Evolutionary conservation across 495 filamentous ascomycete species (phyloP), one percentile per base, ranked within the genome.

Genomic region (Daldinia bambusicola): DNA sequence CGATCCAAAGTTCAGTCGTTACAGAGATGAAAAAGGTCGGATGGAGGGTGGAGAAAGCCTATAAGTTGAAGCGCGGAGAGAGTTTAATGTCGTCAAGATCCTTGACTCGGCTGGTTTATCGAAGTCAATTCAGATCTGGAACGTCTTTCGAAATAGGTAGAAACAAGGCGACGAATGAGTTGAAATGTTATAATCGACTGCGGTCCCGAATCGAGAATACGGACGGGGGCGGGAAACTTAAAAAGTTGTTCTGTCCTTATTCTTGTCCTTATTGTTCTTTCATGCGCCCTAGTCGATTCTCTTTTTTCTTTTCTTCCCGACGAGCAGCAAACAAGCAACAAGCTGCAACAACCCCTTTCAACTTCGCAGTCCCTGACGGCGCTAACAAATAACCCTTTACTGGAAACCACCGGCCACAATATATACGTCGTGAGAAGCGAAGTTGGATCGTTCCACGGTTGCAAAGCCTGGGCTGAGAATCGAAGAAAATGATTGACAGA

Each of bases 401-500:
- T 69, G 70, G 45, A 69, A 50, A 69, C 50, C 41, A 74, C 67
- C 63, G 67, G 63, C 58, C 51, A 61, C 62, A 61, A 61, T 67
- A 70, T 61, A 59, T 74, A 67, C 58, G 71, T 74, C 67, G 71
- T 74, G 63, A 63, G 67, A 74, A 74, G 71, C 71, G 71, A 74
- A 74, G 71, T 70, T 74, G 71, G 71, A 69, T 74, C 71, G 71
- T 74, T 67, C 71, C 71, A 70, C 71, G 53, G 63, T 70, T 74
- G 67, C 67, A 70, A 70, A 64, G 71, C 67, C 67, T 70, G 59
- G 71, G 71, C 67, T 74, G 67, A 74, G 71, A 74, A 72, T 72
- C 72, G 68, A 75, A 71, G 38, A 63, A 62, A 75, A 68, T 65
- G 69, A 75, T 75, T 71, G 73, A 70, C 69, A 80, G 72, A 73